Conservation (phyloP, 192 early-diverging fungal genomes). For the Paraglomus occultum region DNA sequence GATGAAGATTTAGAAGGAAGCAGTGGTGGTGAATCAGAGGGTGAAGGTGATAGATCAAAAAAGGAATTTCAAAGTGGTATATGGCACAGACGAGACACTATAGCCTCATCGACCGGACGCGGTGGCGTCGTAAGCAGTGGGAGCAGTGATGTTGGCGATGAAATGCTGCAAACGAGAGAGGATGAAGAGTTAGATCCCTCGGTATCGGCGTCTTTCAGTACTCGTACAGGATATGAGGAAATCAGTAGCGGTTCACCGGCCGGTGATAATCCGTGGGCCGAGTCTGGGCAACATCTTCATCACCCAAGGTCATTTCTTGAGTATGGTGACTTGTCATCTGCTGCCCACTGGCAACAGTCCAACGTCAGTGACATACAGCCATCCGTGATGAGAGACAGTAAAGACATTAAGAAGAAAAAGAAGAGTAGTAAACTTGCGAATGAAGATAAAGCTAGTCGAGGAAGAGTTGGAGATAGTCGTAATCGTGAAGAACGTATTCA, state of each 20-base stretch:
- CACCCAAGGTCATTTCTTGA: neutral
- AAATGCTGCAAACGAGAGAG: neutral
- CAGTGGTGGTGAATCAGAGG: constrained; percentile 25
- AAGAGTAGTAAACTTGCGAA: too few relatives aligned
- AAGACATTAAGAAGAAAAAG: too few relatives aligned
- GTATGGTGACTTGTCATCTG: neutral
- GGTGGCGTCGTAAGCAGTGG: neutral
- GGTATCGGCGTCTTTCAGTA: neutral
- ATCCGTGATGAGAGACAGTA: neutral
- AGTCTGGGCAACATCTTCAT: constrained; percentile 25
- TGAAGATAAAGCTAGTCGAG: too few relatives aligned
- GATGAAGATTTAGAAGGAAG: constrained; percentile 50
- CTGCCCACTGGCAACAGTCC: neutral
- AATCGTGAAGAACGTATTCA: too few relatives aligned
- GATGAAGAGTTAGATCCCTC: constrained; percentile 2
- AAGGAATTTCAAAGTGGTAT: neutral
- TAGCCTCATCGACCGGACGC: neutral
- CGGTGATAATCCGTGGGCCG: constrained; percentile 38
- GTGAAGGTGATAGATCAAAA: neutral
- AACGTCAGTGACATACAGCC: neutral
- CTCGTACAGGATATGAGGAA: constrained; percentile 41
- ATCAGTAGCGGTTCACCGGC: constrained; percentile 34
- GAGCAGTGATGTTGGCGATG: constrained; percentile 24
- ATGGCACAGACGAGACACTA: constrained; percentile 13
- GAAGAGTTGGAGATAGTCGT: too few relatives aligned